phyloP scores from a whole-genome alignment of 1,139 yeast genomes.

The Yamadazyma trypodendri region DNA sequence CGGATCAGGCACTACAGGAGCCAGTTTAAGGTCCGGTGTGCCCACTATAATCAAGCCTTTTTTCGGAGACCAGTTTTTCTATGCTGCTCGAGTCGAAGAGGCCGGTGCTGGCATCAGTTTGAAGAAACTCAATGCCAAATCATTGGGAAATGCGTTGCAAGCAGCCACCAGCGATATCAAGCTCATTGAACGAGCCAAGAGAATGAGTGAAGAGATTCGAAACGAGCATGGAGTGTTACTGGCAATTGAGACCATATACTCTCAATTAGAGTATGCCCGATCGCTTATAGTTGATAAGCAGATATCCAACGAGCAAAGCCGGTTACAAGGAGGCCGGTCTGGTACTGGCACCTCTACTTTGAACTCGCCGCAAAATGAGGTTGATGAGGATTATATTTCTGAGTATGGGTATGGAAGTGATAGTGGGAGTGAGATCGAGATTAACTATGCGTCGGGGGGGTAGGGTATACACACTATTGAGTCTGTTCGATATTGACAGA shows the following conservation, averaged over 20 bases:
- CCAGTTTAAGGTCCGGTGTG: slow-evolving; percentile 77
- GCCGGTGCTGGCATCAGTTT: slow-evolving; percentile 82
- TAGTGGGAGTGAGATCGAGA: neutral
- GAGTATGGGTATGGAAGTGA: too few relatives aligned
- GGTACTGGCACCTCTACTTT: slow-evolving; percentile 7
- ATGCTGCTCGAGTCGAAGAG: slow-evolving; percentile 83
- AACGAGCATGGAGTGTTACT: slow-evolving; percentile 74
- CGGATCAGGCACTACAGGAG: slow-evolving; percentile 97
- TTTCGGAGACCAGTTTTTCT: slow-evolving; percentile 94
- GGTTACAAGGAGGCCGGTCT: slow-evolving; percentile 10
- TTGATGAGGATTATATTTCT: too few relatives aligned
- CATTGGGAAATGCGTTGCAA: slow-evolving; percentile 64
- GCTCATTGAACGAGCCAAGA: slow-evolving; percentile 63
- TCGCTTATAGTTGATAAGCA: slow-evolving; percentile 29
- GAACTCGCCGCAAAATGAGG: slow-evolving; percentile 9
- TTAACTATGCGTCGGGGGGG: neutral
- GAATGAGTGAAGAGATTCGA: slow-evolving; percentile 59
- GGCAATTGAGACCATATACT: slow-evolving; percentile 76
- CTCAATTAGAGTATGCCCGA: slow-evolving; percentile 77
- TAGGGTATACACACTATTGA: too few relatives aligned
- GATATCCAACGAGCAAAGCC: slow-evolving; percentile 14
- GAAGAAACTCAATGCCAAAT: slow-evolving; percentile 62
- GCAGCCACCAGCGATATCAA: slow-evolving; percentile 67
- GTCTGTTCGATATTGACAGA: too few relatives aligned
- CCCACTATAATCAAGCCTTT: slow-evolving; percentile 93